phyloP scores from a whole-genome alignment of 2,329 filamentous ascomycete genomes.

The Aspergillus sp. region DNA sequence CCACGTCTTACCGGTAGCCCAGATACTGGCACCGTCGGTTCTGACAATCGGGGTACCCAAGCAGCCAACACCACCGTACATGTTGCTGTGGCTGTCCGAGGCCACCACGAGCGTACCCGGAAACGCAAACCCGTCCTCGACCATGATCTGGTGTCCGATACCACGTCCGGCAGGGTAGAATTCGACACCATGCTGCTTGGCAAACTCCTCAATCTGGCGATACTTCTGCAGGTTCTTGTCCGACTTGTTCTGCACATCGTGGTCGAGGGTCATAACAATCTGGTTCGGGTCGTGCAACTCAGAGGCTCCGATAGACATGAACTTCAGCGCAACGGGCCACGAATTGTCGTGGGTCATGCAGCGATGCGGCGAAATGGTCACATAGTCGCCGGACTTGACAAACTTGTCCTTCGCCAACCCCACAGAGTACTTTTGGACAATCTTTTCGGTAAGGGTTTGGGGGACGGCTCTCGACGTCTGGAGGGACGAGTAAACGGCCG shows the following conservation, averaged over 20 bases:
- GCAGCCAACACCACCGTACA: conserved; percentile 73
- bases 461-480: conserved; percentile 51
- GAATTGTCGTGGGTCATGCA: conserved; percentile 88
- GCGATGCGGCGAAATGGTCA: conserved; percentile 63
- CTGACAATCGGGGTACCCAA: conserved; percentile 76
- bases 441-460: conserved; percentile 88
- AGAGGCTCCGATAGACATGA: conserved; percentile 73
- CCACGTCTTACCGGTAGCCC: conserved; percentile 77
- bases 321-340: conserved; percentile 69
- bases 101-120: conserved; percentile 78
- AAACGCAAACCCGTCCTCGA: conserved; percentile 79
- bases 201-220: conserved; percentile 72
- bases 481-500: conserved; percentile 68
- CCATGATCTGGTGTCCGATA: conserved; percentile 72
- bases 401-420: conserved; percentile 67
- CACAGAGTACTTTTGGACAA: conserved; percentile 75
- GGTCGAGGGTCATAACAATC: conserved; percentile 77
- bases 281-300: conserved; percentile 65
- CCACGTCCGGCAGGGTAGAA: conserved; percentile 72
- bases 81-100: conserved; percentile 63
- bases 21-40: conserved; percentile 81
- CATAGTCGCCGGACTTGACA: conserved; percentile 75
- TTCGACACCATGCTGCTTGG: conserved; percentile 64
- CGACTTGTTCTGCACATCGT: conserved; percentile 79
- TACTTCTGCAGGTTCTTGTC: conserved; percentile 80